phyloP scores from a whole-genome alignment of 1,284 basidiomycete genomes.

The Trichosporon sp. region DNA sequence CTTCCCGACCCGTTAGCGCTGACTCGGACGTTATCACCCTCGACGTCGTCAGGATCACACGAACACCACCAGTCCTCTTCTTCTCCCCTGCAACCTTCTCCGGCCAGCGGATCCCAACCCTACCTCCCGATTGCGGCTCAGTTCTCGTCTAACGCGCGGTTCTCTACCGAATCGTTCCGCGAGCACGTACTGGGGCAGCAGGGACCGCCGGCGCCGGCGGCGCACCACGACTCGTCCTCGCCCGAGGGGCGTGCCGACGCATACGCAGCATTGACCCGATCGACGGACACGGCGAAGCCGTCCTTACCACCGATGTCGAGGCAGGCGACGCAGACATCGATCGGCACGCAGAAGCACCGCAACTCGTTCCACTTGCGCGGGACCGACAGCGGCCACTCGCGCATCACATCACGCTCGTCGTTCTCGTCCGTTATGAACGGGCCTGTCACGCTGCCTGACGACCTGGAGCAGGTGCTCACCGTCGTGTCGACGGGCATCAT shows the following conservation, averaged over 20 bases:
- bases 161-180: slow-evolving; percentile 28
- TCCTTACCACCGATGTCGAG: background rate
- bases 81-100: background rate
- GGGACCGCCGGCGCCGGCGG: background rate
- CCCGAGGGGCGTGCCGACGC: slow-evolving; percentile 1
- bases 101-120: slow-evolving; percentile 7
- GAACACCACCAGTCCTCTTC: slow-evolving; percentile 18
- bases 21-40: slow-evolving; percentile 38
- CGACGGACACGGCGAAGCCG: background rate
- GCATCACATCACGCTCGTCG: slow-evolving; percentile 34
- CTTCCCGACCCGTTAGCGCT: slow-evolving; percentile 51
- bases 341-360: background rate
- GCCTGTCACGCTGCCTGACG: slow-evolving; percentile 70
- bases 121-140: slow-evolving; percentile 85
- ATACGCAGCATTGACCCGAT: background rate
- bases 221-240: background rate
- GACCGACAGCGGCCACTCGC: slow-evolving; percentile 22
- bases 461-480: slow-evolving; percentile 78
- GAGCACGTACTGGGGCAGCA: slow-evolving; percentile 23
- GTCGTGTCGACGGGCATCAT: slow-evolving; percentile 80
- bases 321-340: slow-evolving; percentile 13
- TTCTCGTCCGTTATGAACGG: slow-evolving; percentile 24
- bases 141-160: slow-evolving; percentile 58
- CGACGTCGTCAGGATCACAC: slow-evolving; percentile 24
- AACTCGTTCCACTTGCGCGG: background rate